Conservation (phyloP, 257 asterid genomes). For the Echites panduratus region DNA sequence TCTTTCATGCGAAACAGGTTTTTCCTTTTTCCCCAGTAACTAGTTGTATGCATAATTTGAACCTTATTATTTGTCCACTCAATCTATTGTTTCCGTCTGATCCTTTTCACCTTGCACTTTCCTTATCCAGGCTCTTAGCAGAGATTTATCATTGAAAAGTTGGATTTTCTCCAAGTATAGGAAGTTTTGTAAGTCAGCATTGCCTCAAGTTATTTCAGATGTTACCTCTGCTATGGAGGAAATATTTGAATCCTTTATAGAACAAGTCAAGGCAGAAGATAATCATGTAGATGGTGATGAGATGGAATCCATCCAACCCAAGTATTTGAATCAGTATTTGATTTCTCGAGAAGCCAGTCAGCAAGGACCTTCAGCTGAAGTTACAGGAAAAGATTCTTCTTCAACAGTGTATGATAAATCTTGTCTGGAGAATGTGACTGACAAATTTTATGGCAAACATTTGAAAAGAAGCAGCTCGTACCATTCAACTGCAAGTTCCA, state of each 20-base stretch:
- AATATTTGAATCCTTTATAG: constrained; percentile 51
- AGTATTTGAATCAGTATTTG: constrained; percentile 35
- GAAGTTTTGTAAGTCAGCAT: constrained; percentile 54
- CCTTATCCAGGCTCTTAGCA: constrained; percentile 59
- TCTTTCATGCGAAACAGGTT: not conserved
- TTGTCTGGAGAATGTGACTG: constrained; percentile 11
- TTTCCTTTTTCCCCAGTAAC: not conserved
- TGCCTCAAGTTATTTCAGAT: constrained; percentile 58
- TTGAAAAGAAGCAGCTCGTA: constrained; percentile 29
- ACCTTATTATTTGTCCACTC: not conserved
- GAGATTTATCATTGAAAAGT: constrained; percentile 49
- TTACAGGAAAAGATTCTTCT: constrained; percentile 37
- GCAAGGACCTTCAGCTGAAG: constrained; percentile 44
- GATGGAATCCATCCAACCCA: constrained; percentile 39
- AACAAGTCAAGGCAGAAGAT: constrained; percentile 45
- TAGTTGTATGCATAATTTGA: not conserved
- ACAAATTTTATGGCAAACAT: constrained; percentile 30
- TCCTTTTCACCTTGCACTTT: constrained; percentile 21
- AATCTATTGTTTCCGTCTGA: constrained; percentile 16
- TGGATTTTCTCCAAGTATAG: constrained; percentile 65
- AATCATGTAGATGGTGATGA: constrained; percentile 34
- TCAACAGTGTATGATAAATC: constrained; percentile 14
- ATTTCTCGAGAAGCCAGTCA: constrained; percentile 37
- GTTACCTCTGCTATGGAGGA: constrained; percentile 57
- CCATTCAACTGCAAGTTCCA: constrained; percentile 25